Percentiles rank a stretch among this genome's conserved stretches.
Evolutionary conservation across 805 yeast genomes (phyloP).

Genomic region (Yueomyces sp.): DNA sequence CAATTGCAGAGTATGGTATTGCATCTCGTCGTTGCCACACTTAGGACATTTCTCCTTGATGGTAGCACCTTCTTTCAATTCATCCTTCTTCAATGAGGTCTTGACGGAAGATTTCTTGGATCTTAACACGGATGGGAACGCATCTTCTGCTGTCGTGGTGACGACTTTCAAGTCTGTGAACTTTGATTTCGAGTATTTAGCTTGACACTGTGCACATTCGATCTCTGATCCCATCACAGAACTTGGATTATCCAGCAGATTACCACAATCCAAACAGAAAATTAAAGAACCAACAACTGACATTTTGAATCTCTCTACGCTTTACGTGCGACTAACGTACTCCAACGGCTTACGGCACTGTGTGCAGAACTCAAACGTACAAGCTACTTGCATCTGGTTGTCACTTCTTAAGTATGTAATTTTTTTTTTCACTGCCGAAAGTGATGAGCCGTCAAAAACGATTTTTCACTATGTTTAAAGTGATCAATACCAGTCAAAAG

Average conservation of each 20-base stretch:
- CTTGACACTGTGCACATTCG: slow-evolving; percentile 42
- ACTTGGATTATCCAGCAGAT: slow-evolving; percentile 56
- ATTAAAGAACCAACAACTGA: slow-evolving; percentile 92
- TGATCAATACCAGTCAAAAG: too few species aligned
- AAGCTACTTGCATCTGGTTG: too few species aligned
- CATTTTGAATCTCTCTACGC: slow-evolving; percentile 31
- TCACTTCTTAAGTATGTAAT: too few species aligned
- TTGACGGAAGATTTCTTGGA: slow-evolving; percentile 83
- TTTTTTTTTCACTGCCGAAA: not conserved
- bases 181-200: slow-evolving; percentile 23
- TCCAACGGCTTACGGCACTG: too few species aligned
- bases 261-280: slow-evolving; percentile 90
- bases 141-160: slow-evolving; percentile 80
- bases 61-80: slow-evolving; percentile 88
- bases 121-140: slow-evolving; percentile 78
- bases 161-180: slow-evolving; percentile 75
- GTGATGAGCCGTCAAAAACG: not conserved
- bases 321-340: too few species aligned
- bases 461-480: too few species aligned
- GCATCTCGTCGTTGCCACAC: slow-evolving; percentile 98
- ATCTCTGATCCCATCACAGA: slow-evolving; percentile 30
- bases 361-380: too few species aligned
- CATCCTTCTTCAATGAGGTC: slow-evolving; percentile 62
- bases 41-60: slow-evolving; percentile 97
- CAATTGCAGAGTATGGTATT: slow-evolving; percentile 88